These are phyloP conservation scores for Dipteronia dyeriana DNA, from an alignment of 345 rosid genomes.

Conservation along the genomic window DNA sequence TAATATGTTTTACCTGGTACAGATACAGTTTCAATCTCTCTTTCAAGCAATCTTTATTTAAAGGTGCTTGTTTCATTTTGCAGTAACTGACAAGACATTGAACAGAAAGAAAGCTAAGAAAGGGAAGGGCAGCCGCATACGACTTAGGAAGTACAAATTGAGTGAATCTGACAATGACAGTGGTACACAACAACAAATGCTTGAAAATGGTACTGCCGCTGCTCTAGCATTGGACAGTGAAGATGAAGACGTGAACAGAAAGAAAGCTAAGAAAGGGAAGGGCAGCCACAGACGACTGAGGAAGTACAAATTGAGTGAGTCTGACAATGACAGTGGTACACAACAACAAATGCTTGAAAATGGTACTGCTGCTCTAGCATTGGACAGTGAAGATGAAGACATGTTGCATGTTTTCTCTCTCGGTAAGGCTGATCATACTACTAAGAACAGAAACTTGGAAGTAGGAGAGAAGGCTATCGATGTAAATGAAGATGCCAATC, in stretches of 20 bases:
- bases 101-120: constrained; percentile 26
- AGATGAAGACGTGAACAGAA: constrained; percentile 16
- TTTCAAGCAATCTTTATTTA: constrained; percentile 1
- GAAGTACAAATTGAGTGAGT: constrained; percentile 43
- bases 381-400: constrained; percentile 33
- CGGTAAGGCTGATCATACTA: constrained; percentile 24
- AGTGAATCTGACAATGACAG: constrained; percentile 50
- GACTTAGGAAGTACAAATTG: constrained; percentile 48
- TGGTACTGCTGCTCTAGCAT: constrained; percentile 15
- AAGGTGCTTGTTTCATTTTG: constrained; percentile 14
- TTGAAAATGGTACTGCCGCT: constrained; percentile 19
- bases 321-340: constrained; percentile 42
- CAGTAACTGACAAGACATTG: constrained; percentile 31
- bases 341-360: constrained; percentile 17
- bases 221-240: constrained; percentile 29
- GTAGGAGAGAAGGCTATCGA: constrained; percentile 18
- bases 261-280: constrained; percentile 27
- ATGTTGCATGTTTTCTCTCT: constrained; percentile 27
- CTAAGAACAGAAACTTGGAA: constrained; percentile 21
- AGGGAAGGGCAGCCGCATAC: constrained; percentile 29
- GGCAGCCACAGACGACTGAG: constrained; percentile 42
- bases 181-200: constrained; percentile 19
- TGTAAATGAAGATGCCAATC: constrained; percentile 21
- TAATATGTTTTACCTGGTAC: not conserved
- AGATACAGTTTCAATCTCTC: constrained; percentile 3